Conservation (phyloP, 2,329 filamentous ascomycete species). For the Stachybotrys echinatus region DNA sequence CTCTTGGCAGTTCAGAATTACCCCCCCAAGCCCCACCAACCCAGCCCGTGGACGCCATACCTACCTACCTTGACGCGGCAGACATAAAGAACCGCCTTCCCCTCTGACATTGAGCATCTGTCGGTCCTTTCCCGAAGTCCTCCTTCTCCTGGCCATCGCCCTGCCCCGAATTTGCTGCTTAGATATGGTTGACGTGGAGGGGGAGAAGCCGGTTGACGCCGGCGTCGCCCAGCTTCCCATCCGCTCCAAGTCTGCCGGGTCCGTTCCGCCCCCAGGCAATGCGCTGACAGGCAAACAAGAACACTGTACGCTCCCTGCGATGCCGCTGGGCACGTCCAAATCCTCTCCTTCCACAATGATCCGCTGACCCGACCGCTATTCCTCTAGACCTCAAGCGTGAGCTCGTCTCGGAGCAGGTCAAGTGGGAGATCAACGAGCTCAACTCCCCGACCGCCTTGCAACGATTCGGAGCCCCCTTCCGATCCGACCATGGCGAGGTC, state of each 20-base stretch:
- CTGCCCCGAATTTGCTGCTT: background rate
- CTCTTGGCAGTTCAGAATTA: background rate
- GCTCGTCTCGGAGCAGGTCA: constrained; percentile 83
- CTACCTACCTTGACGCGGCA: background rate
- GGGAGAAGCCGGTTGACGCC: constrained; percentile 15
- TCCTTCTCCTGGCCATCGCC: background rate
- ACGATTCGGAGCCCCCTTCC: constrained; percentile 93
- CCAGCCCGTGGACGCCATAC: background rate
- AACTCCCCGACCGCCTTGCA: constrained; percentile 92
- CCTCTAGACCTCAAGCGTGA: constrained; percentile 80
- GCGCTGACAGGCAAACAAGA: constrained; percentile 91
- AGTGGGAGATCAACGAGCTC: constrained; percentile 85
- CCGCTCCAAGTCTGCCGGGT: constrained; percentile 19
- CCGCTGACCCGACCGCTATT: background rate
- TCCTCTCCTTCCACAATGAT: too few relatives aligned
- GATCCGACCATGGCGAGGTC: constrained; percentile 86
- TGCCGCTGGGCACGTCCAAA: too few relatives aligned
- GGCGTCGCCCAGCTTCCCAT: constrained; percentile 20
- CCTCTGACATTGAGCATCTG: background rate
- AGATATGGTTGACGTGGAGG: constrained; percentile 21
- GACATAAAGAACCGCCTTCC: background rate
- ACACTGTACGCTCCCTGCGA: constrained; percentile 59
- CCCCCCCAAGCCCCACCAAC: background rate
- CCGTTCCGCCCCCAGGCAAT: constrained; percentile 36
- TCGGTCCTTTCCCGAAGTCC: background rate